Conservation (phyloP, 495 filamentous ascomycete species). For the Acidomyces sp. region DNA sequence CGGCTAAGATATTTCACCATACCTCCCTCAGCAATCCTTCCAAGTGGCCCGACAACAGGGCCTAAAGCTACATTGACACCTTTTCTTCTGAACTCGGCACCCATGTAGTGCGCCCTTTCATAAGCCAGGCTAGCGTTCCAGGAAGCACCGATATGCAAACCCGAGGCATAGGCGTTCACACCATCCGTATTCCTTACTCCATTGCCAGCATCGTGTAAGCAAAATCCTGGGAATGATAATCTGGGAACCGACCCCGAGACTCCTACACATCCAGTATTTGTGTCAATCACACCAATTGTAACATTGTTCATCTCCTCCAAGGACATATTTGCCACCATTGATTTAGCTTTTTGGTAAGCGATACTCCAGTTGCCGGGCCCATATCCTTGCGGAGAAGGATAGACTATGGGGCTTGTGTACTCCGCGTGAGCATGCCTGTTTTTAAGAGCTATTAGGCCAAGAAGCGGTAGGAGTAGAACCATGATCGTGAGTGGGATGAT, state of each 20-base stretch:
- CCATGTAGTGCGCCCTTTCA: constrained; percentile 19
- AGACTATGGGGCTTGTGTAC: constrained; percentile 12
- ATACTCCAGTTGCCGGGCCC: constrained; percentile 11
- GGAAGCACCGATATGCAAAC: constrained; percentile 32
- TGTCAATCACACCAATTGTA: constrained; percentile 19
- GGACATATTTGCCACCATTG: constrained; percentile 18
- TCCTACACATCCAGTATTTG: constrained; percentile 10
- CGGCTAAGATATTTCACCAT: too few relatives aligned
- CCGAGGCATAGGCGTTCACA: constrained; percentile 44
- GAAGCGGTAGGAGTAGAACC: constrained; percentile 7
- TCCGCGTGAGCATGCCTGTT: constrained; percentile 7
- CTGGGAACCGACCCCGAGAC: constrained; percentile 23
- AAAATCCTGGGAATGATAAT: constrained; percentile 45
- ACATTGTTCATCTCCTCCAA: constrained; percentile 21
- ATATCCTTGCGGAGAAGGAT: constrained; percentile 15
- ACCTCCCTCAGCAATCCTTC: constrained; percentile 1
- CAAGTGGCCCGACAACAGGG: constrained; percentile 19
- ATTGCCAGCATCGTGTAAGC: constrained; percentile 50
- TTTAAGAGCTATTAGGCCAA: constrained; percentile 10
- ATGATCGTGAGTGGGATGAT: constrained; percentile 3
- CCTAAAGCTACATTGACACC: constrained; percentile 23
- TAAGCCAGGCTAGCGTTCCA: constrained; percentile 20
- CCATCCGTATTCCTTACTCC: constrained; percentile 46
- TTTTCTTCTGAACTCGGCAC: constrained; percentile 23
- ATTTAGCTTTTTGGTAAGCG: constrained; percentile 11